phyloP scores from a whole-genome alignment of 208 protist genomes.

The Lotmaria passim region DNA sequence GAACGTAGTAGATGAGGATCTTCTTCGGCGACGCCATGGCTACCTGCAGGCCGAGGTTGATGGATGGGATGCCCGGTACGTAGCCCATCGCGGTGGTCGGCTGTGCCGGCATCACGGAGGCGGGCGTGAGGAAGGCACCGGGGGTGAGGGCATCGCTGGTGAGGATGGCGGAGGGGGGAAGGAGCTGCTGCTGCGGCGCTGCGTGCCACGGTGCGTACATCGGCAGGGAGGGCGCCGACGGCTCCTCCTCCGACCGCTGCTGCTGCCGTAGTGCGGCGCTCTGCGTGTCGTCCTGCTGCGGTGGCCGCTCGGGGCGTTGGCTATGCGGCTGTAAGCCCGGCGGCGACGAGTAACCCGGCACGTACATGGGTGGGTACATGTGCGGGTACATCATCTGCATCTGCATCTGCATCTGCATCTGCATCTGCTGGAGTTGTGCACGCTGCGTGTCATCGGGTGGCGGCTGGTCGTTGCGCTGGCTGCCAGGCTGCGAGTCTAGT shows the following conservation, averaged over 20 bases:
- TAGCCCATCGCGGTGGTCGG: slow-evolving; percentile 2
- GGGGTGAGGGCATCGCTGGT: neutral
- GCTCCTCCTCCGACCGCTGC: no score
- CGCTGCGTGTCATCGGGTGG: neutral
- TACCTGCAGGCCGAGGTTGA: slow-evolving; percentile 19
- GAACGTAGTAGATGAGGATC: slow-evolving; percentile 14
- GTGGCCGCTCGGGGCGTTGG: neutral
- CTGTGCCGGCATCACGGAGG: neutral
- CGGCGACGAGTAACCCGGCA: neutral
- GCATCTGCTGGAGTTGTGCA: neutral
- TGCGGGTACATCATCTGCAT: slow-evolving; percentile 14
- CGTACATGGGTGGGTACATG: slow-evolving; percentile 1
- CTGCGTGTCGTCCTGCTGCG: neutral
- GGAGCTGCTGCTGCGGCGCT: slow-evolving; percentile 3
- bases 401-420: slow-evolving; percentile 12
- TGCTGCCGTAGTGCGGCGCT: neutral
- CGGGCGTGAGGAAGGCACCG: neutral
- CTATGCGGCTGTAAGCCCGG: neutral
- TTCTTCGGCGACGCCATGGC: slow-evolving; percentile 1
- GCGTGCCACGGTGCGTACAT: slow-evolving; percentile 18
- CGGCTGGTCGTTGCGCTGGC: neutral
- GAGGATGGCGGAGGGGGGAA: neutral
- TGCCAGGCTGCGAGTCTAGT: neutral
- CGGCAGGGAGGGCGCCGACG: no score
- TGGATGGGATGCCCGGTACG: slow-evolving; percentile 1